Percentiles rank a stretch among this genome's conserved stretches.
These are phyloP conservation scores for Colletotrichum lupini DNA, from an alignment of 2,329 filamentous ascomycete genomes.

Conservation along the genomic window DNA sequence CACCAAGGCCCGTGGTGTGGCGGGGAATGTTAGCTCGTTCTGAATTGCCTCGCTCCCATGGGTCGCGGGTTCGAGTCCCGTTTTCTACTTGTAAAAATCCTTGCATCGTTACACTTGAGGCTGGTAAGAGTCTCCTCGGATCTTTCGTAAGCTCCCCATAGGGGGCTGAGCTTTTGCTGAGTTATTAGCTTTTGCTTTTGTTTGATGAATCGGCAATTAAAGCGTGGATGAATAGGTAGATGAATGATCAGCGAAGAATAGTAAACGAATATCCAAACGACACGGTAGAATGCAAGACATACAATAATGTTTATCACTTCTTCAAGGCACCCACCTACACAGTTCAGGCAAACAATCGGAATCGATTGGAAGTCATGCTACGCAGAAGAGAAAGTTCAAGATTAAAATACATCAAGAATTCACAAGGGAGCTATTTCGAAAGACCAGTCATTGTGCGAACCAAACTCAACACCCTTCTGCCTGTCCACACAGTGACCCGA, in stretches of 20 bases:
- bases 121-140: too few relatives aligned
- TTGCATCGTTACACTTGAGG: too few relatives aligned
- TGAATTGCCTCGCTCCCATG: too few relatives aligned
- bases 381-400: background rate
- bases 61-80: too few relatives aligned
- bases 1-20: too few relatives aligned
- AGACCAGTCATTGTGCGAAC: background rate
- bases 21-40: too few relatives aligned
- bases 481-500: background rate
- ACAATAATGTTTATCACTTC: too few relatives aligned
- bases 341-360: background rate
- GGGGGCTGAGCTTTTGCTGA: too few relatives aligned
- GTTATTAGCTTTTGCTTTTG: too few relatives aligned
- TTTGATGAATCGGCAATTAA: too few relatives aligned
- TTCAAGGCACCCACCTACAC: background rate
- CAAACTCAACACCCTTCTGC: background rate
- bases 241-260: slow-evolving; percentile 5
- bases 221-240: background rate
- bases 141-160: too few relatives aligned
- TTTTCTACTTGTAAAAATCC: too few relatives aligned
- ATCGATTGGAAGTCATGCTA: background rate
- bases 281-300: background rate
- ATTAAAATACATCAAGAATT: background rate
- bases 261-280: slow-evolving; percentile 7
- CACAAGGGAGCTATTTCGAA: background rate